Evolutionary conservation across 345 rosid species (phyloP).

Genomic region (Cardamine chenopodiifolia): DNA sequence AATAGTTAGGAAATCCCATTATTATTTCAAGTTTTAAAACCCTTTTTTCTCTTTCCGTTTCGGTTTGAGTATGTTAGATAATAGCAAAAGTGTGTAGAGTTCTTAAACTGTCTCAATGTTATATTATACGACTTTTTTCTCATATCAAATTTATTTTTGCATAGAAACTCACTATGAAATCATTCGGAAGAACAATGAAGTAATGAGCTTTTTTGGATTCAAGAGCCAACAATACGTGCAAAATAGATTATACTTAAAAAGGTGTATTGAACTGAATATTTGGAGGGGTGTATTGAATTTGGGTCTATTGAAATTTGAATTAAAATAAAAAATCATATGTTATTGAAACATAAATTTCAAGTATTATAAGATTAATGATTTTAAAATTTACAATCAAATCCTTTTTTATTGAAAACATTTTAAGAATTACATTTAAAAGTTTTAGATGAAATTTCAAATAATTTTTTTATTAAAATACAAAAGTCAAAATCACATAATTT

Average conservation of each 20-base stretch:
- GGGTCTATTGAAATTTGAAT: too few relatives aligned
- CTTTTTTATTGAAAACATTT: too few relatives aligned
- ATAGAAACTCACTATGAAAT: neutral
- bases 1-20: constrained; percentile 30
- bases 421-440: too few relatives aligned
- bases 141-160: neutral
- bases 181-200: neutral
- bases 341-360: too few relatives aligned
- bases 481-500: too few relatives aligned
- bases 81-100: constrained; percentile 30
- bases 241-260: neutral
- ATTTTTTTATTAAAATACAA: too few relatives aligned
- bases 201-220: neutral
- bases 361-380: too few relatives aligned
- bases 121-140: neutral
- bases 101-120: constrained; percentile 19
- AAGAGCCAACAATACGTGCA: neutral
- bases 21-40: constrained; percentile 4
- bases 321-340: too few relatives aligned
- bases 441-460: too few relatives aligned
- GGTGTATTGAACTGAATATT: too few relatives aligned
- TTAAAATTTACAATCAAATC: too few relatives aligned
- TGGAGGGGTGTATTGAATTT: too few relatives aligned
- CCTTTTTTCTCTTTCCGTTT: neutral
- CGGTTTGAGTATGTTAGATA: constrained; percentile 21